Evolutionary conservation across 148 eudicot species (phyloP), one percentile per base, ranked within the genome.

Genomic region (Arctostaphylos glauca): DNA sequence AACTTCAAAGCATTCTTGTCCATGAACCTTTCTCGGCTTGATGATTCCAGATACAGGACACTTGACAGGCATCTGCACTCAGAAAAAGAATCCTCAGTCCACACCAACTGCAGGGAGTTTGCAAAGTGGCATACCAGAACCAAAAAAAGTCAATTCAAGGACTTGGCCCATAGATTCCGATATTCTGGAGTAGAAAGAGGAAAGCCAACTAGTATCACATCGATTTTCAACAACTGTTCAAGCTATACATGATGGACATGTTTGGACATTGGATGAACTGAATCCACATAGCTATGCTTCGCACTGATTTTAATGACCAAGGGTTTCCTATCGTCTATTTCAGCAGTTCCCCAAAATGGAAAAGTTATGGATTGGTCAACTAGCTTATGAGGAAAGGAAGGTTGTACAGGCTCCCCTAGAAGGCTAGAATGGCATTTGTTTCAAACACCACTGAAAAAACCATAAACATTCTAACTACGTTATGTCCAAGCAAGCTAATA

Each of bases 1-100:
- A 85, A 95, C 98, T 91, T 94, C 96, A 77, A 91, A 92, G 87
- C 91, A 90, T 43, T 91, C 95, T 84, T 76, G 87, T 82, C 98
- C 94, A 71, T 88, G 90, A 70, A 84, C 79, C 87, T 83, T 91
- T 85, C 96, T 92, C 6, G 68, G 93, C 91, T 92, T 95, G 49
- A 94, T 66, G 67, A 95, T 87, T 81, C 89, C 87, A 76, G 92
- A 90, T 80, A 94, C 76, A 59, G 98, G 98, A 84, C 98, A 94
- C 80, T 85, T 92, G 21, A 92, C 85, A 47, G 94, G 96, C 93
- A 94, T 92, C 98, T 95, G 90, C 31, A 84, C 43, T 75, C 43
- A 49, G 16, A 43, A 72, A 64, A 60, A 67, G 3, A 67, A 47
- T 16, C 19, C 3, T 74, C 86, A 75, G 71, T 18, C 55, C 25